A percentile compares a stretch with the other conserved stretches of the same genome.
Evolutionary conservation across 306 rosid species (phyloP).

Genomic region (Pyrus betulifolia): DNA sequence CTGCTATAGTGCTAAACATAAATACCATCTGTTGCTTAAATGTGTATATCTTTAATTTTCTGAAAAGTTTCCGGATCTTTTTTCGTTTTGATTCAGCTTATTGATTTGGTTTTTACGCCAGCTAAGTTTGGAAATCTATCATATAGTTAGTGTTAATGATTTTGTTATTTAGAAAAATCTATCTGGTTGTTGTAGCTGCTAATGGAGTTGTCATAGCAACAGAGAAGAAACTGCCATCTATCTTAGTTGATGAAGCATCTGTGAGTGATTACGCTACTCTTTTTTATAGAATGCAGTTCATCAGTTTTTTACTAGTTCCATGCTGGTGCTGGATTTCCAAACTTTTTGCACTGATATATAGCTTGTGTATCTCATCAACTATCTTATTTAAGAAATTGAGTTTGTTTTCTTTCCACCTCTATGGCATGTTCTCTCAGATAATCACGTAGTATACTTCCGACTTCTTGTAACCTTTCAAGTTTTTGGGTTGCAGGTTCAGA

Average conservation of each 20-base stretch:
- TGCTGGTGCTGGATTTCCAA: neutral
- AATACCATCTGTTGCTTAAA: neutral
- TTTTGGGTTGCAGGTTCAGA: slow-evolving; percentile 49
- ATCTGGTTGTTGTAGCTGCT: slow-evolving; percentile 52
- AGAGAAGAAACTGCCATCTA: slow-evolving; percentile 76
- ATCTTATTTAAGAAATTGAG: neutral
- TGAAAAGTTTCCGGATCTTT: neutral
- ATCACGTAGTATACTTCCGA: neutral
- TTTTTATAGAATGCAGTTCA: neutral
- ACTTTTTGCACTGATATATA: neutral
- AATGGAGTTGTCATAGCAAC: slow-evolving; percentile 80
- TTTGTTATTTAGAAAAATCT: neutral
- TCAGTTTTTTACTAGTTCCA: neutral
- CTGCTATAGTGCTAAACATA: neutral
- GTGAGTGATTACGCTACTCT: slow-evolving; percentile 31
- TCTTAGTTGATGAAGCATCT: slow-evolving; percentile 71
- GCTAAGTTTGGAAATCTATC: neutral
- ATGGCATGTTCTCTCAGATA: neutral
- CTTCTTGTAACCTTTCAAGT: neutral
- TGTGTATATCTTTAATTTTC: neutral
- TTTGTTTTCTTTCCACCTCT: neutral
- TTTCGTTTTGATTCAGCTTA: neutral
- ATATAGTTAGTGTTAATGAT: neutral
- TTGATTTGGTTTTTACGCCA: neutral
- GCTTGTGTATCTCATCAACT: neutral